phyloP scores from a whole-genome alignment of 164 flowering plant genomes.

The Nymphaea thermarum region DNA sequence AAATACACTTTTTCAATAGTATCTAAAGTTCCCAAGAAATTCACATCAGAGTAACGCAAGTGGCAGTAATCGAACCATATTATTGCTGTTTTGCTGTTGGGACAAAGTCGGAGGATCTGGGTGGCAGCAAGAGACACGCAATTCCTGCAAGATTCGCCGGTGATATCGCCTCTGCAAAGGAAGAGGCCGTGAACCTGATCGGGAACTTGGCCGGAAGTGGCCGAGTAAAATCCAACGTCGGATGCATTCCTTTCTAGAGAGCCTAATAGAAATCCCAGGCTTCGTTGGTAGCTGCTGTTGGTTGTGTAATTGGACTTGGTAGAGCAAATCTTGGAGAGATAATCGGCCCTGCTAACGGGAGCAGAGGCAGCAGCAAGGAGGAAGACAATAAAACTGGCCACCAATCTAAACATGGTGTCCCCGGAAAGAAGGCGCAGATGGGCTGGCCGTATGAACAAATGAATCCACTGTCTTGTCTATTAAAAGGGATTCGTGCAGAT shows the following conservation, averaged over 20 bases:
- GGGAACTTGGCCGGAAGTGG: conserved; percentile 8
- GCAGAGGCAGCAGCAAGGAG: no score
- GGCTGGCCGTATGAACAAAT: no score
- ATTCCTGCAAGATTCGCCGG: conserved; percentile 2
- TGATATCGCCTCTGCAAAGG: conserved; percentile 17
- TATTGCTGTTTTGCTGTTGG: conserved; percentile 14
- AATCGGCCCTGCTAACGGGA: no score
- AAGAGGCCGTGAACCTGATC: conserved; percentile 18
- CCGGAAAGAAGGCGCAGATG: no score
- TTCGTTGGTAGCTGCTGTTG: conserved; percentile 5
- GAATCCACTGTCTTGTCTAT: no score
- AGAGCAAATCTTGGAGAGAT: no score
- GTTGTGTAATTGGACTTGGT: conserved; percentile 2
- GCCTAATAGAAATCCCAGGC: conserved; percentile 10
- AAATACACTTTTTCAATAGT: no score
- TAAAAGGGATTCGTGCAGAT: no score
- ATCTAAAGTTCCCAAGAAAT: conserved; percentile 18
- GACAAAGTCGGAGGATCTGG: conserved; percentile 9
- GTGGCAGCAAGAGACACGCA: conserved; percentile 11
- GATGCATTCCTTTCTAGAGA: conserved; percentile 12
- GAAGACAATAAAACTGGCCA: no score
- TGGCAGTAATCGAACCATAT: conserved; percentile 25
- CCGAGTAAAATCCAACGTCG: conserved; percentile 7
- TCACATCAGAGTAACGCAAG: conserved; percentile 17
- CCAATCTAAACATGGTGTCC: no score